A percentile compares a stretch with the other conserved stretches of the same genome.
Evolutionary conservation across 208 protist genomes (phyloP).

Genomic region (Leishmania aethiopica): DNA sequence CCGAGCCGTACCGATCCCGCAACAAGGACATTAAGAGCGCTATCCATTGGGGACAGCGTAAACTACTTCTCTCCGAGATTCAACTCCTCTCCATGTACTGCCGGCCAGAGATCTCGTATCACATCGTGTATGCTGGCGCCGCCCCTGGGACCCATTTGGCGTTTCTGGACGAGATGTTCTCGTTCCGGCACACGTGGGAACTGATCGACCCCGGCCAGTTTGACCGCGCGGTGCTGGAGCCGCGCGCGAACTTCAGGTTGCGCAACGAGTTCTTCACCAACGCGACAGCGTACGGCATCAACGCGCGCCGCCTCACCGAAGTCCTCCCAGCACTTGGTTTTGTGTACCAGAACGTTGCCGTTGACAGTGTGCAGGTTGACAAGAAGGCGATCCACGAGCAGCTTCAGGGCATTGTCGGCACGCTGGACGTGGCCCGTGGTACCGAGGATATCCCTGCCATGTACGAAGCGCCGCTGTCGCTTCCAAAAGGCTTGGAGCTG

Average conservation of each 20-base stretch:
- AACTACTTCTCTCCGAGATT: slow-evolving; percentile 95
- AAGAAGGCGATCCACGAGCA: slow-evolving; percentile 65
- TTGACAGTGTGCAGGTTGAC: slow-evolving; percentile 35
- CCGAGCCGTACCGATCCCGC: slow-evolving; percentile 83
- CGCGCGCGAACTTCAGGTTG: slow-evolving; percentile 73
- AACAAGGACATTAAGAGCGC: slow-evolving; percentile 86
- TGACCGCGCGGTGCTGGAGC: slow-evolving; percentile 61
- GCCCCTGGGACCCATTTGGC: slow-evolving; percentile 94
- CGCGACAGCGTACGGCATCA: slow-evolving; percentile 90
- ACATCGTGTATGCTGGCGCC: slow-evolving; percentile 95
- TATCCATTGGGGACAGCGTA: slow-evolving; percentile 97
- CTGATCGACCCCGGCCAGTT: slow-evolving; percentile 95
- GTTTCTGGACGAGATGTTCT: slow-evolving; percentile 91
- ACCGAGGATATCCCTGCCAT: slow-evolving; percentile 90
- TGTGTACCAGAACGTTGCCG: slow-evolving; percentile 59
- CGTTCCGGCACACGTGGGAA: slow-evolving; percentile 88
- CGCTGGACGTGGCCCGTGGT: slow-evolving; percentile 81
- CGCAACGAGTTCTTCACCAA: slow-evolving; percentile 96
- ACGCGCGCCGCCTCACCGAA: slow-evolving; percentile 72
- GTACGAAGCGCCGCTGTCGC: slow-evolving; percentile 71
- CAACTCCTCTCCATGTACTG: slow-evolving; percentile 92
- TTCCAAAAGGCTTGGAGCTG: slow-evolving; percentile 74
- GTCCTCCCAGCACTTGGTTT: slow-evolving; percentile 56
- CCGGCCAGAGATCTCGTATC: slow-evolving; percentile 69
- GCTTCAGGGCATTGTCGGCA: slow-evolving; percentile 78